Percentiles rank a stretch among this genome's conserved stretches.
Conservation (phyloP, 495 filamentous ascomycete species). For the Poronia punctata region DNA sequence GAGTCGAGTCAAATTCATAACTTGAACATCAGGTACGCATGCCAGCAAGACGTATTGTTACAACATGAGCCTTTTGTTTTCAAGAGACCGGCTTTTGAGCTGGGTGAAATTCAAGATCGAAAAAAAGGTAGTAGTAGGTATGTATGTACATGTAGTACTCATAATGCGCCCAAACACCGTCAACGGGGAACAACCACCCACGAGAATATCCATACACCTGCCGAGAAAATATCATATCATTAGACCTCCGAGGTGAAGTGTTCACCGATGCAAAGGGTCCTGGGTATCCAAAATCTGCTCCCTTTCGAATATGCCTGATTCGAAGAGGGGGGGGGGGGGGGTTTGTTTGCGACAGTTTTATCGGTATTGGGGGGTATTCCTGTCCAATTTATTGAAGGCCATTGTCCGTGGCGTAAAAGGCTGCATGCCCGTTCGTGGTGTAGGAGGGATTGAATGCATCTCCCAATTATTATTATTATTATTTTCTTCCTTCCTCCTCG, state of each 20-base stretch:
- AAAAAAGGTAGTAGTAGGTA: background rate
- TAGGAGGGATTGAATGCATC: conserved; percentile 35
- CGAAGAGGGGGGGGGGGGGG: too few relatives aligned
- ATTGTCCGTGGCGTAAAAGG: conserved; percentile 49
- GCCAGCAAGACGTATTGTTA: too few relatives aligned
- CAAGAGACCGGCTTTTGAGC: too few relatives aligned
- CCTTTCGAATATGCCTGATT: too few relatives aligned
- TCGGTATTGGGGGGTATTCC: conserved; percentile 37
- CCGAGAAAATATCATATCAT: background rate
- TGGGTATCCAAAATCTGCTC: conserved; percentile 4
- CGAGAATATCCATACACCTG: background rate
- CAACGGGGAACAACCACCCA: background rate
- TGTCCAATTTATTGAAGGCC: conserved; percentile 48
- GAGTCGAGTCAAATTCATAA: too few relatives aligned
- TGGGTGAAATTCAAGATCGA: too few relatives aligned
- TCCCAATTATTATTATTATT: too few relatives aligned
- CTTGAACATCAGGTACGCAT: too few relatives aligned
- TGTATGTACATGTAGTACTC: background rate
- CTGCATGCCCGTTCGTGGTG: conserved; percentile 20
- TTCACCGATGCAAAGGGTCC: background rate
- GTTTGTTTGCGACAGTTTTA: too few relatives aligned
- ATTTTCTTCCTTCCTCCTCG: too few relatives aligned
- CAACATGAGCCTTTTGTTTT: too few relatives aligned
- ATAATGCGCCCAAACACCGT: conserved; percentile 6
- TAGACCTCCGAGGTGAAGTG: background rate